These are phyloP conservation scores for Articulospora tetracladia DNA, from an alignment of 495 filamentous ascomycete genomes.

Conservation along the genomic window DNA sequence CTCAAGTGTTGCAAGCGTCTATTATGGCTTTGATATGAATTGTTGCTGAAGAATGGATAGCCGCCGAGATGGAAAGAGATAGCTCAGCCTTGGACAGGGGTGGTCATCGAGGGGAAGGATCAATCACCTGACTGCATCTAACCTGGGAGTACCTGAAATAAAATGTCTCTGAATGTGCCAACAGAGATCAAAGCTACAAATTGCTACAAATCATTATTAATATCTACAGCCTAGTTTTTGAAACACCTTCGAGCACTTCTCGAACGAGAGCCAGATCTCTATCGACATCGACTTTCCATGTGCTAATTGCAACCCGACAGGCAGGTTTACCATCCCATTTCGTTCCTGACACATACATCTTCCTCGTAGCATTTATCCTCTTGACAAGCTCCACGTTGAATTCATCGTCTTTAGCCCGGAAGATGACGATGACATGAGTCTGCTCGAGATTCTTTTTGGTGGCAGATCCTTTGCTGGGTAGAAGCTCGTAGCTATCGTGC, in stretches of 20 bases:
- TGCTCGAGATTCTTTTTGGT: constrained; percentile 20
- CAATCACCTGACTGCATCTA: not conserved
- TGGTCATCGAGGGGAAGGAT: not conserved
- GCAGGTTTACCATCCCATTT: constrained; percentile 69
- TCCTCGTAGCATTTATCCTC: constrained; percentile 68
- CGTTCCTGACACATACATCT: constrained; percentile 82
- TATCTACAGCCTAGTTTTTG: not conserved
- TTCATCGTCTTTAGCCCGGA: constrained; percentile 64
- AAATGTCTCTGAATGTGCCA: too few relatives aligned
- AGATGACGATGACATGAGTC: constrained; percentile 76
- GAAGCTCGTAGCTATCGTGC: constrained; percentile 55
- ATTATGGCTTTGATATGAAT: too few relatives aligned
- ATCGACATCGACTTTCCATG: constrained; percentile 66
- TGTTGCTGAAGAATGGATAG: too few relatives aligned
- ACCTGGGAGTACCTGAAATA: too few relatives aligned
- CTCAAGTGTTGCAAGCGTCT: too few relatives aligned
- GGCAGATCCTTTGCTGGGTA: constrained; percentile 42
- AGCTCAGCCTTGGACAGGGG: not conserved
- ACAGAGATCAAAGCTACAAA: not conserved
- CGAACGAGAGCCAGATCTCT: constrained; percentile 49
- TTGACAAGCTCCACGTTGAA: constrained; percentile 63
- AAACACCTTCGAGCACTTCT: constrained; percentile 37
- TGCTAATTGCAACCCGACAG: constrained; percentile 76
- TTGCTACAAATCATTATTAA: not conserved
- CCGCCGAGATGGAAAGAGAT: too few relatives aligned